Conservation (phyloP, 768 basidiomycete species). For the Trametes coccinea region DNA sequence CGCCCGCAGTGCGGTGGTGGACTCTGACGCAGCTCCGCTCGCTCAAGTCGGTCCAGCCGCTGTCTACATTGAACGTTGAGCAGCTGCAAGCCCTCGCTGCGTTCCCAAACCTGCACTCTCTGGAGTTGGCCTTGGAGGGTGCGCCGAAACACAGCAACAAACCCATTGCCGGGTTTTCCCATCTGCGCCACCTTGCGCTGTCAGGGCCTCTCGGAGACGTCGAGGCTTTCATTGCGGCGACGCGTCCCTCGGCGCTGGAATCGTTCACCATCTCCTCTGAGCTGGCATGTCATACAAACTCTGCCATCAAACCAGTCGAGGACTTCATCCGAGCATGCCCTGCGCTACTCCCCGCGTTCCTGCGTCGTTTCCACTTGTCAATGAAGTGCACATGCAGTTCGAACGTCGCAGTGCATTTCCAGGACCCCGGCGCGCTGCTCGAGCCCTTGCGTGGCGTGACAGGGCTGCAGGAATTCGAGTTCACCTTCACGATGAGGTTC, state of each 20-base stretch:
- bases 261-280: neutral
- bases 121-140: neutral
- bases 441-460: neutral
- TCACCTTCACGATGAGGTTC: neutral
- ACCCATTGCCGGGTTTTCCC: too few relatives aligned
- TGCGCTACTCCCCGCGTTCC: neutral
- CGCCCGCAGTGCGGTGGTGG: neutral
- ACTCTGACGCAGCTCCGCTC: neutral
- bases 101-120: neutral
- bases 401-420: neutral
- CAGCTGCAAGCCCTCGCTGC: neutral
- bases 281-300: neutral
- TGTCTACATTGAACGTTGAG: neutral
- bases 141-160: neutral
- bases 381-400: neutral
- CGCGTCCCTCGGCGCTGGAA: neutral
- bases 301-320: neutral
- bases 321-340: neutral
- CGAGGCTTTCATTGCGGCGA: neutral
- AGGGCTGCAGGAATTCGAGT: neutral
- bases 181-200: neutral
- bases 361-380: neutral
- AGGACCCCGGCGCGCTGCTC: neutral
- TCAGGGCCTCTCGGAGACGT: neutral
- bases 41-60: neutral